Evolutionary conservation across 352 stramenopile genomes (phyloP).

Genomic region (Peronosclerospora sorghi): DNA sequence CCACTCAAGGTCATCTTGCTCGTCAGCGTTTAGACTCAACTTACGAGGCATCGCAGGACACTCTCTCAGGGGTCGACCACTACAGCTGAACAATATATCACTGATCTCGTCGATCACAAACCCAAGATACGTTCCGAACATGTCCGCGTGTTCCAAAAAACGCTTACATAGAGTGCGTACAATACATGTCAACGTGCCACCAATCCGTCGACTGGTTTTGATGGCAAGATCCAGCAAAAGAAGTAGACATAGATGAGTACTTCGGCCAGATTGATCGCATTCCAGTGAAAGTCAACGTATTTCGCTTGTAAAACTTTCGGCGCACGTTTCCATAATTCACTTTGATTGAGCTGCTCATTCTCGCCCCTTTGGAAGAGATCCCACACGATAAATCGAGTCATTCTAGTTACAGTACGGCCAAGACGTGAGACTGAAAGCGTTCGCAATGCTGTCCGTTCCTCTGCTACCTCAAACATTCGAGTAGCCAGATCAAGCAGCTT

Average conservation of each 20-base stretch:
- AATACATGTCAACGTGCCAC: conserved; percentile 32
- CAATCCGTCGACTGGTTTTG: conserved; percentile 21
- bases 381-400: conserved; percentile 49
- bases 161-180: conserved; percentile 49
- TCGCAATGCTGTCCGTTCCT: too few relatives aligned
- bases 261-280: conserved; percentile 39
- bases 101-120: conserved; percentile 71
- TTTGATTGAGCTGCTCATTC: too few relatives aligned
- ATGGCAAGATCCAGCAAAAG: conserved; percentile 35
- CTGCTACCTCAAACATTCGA: too few relatives aligned
- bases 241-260: conserved; percentile 42
- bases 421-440: too few relatives aligned
- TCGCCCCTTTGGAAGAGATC: too few relatives aligned
- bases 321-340: too few relatives aligned
- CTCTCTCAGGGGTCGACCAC: too few relatives aligned
- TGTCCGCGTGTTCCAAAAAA: conserved; percentile 48
- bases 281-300: conserved; percentile 62
- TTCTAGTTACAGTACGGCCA: conserved; percentile 53
- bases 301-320: too few relatives aligned
- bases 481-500: too few relatives aligned
- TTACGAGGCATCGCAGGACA: too few relatives aligned
- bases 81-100: conserved; percentile 40
- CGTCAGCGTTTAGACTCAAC: conserved; percentile 31
- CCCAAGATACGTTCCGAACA: conserved; percentile 73
- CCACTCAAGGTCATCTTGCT: conserved; percentile 63